Evolutionary conservation across 2,329 filamentous ascomycete genomes (phyloP).

Genomic region (Claviceps lovelessii): DNA sequence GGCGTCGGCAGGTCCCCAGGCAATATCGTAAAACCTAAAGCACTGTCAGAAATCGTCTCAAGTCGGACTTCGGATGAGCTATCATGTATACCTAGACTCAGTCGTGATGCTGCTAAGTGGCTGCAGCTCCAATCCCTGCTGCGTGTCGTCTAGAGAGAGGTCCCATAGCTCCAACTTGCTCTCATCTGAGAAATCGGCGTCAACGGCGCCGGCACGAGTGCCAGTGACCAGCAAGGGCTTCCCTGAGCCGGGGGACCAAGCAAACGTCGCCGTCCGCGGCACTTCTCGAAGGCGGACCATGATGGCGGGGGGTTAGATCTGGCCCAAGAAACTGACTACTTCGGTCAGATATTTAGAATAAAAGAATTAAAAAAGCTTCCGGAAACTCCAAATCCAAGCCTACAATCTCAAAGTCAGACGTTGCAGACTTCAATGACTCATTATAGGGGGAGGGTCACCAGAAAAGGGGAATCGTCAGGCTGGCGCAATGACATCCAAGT

Average conservation of each 20-base stretch:
- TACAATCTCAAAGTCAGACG: conserved; percentile 1
- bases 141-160: conserved; percentile 62
- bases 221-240: conserved; percentile 81
- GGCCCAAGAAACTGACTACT: conserved; percentile 10
- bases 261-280: conserved; percentile 88
- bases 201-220: conserved; percentile 86
- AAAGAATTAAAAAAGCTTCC: neutral
- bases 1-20: conserved; percentile 74
- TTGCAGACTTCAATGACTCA: neutral
- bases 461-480: conserved; percentile 5
- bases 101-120: conserved; percentile 71
- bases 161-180: conserved; percentile 96
- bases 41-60: conserved; percentile 7
- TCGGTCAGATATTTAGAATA: neutral
- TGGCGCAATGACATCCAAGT: conserved; percentile 11
- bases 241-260: conserved; percentile 75
- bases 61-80: neutral
- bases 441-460: conserved; percentile 3
- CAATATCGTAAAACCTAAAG: conserved; percentile 84
- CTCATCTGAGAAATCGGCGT: conserved; percentile 94
- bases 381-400: neutral
- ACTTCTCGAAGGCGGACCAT: conserved; percentile 98
- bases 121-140: conserved; percentile 69
- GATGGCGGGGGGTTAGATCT: conserved; percentile 17
- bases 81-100: conserved; percentile 60